Evolutionary conservation across 306 rosid genomes (phyloP), one percentile per base, ranked within the genome.

Genomic region (Fagus sylvatica): DNA sequence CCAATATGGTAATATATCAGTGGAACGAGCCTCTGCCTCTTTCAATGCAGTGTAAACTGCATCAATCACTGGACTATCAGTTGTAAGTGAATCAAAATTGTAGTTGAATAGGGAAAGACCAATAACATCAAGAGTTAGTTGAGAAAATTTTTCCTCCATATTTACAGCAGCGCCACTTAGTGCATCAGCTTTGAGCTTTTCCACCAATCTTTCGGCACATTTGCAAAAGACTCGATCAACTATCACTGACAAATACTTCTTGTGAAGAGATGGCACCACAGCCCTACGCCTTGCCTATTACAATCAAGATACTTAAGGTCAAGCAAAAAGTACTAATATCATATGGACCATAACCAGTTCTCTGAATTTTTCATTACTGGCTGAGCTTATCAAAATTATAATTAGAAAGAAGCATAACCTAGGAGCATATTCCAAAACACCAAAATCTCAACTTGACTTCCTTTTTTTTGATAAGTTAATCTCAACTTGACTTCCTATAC

Each of bases 211-310:
- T 85, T 84, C 90, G 7, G 98, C 93, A 85, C 97, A 93, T 86
- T 80, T 88, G 85, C 93, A 88, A 68, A 95, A 91, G 28, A 95
- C 99, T 68, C 90, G 89, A 81, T 93, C 97, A 61, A 95, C 96
- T 64, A 95, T 89, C 80, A 91, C 80, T 1, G 99, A 89, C 85
- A 93, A 86, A 92, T 93, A 95, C 73, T 92, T 90, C 83, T 86
- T 95, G 76, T 93, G 98, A 80, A 95, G 99, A 53, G 99, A 95
- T 41, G 99, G 93, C 86, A 92, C 98, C 86, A 95, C 93, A 69
- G 97, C 98, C 88, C 98, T 87, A 81, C 97, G 97, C 79, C 98
- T 87, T 40, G 89, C 98, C 98, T 95, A 76, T 36, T 59, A 83
- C 59, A 81, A 78, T 80, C 72, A 69, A 74, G 71, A 87, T 77